These are phyloP conservation scores for Fusarium mexicanum DNA, from an alignment of 2,329 filamentous ascomycete genomes.

Conservation along the genomic window DNA sequence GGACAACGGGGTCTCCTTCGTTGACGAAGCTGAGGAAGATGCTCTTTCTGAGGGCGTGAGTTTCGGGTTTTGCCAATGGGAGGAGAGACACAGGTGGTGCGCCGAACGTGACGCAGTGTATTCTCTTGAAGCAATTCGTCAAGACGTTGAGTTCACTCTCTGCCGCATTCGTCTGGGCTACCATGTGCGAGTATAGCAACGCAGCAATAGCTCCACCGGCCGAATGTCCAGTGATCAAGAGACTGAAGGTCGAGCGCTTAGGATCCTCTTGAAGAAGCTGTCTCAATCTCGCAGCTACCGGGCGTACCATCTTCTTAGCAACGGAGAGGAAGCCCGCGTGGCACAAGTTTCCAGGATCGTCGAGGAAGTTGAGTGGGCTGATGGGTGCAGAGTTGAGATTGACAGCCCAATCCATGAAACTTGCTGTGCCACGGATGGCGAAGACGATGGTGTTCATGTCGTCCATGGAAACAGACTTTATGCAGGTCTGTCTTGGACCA, in stretches of 20 bases:
- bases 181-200: constrained; percentile 84
- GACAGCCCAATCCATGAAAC: constrained; percentile 86
- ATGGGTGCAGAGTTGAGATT: constrained; percentile 78
- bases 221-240: constrained; percentile 87
- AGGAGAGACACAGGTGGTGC: constrained; percentile 79
- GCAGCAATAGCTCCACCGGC: constrained; percentile 86
- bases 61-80: constrained; percentile 70
- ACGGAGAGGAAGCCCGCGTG: constrained; percentile 83
- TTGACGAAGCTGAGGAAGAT: constrained; percentile 85
- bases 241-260: constrained; percentile 69
- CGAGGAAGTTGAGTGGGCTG: constrained; percentile 75
- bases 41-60: constrained; percentile 65
- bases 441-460: constrained; percentile 83
- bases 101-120: constrained; percentile 90
- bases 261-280: constrained; percentile 78
- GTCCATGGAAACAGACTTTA: constrained; percentile 83
- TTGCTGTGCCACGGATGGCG: constrained; percentile 82
- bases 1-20: constrained; percentile 82
- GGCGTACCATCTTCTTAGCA: constrained; percentile 77
- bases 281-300: constrained; percentile 76
- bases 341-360: constrained; percentile 80
- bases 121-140: constrained; percentile 75
- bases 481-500: constrained; percentile 86
- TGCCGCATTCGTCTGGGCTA: constrained; percentile 63
- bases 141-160: constrained; percentile 76